A percentile compares a stretch with the other conserved stretches of the same genome.
These are phyloP conservation scores for Cadophora sp. DNA, from an alignment of 2,329 filamentous ascomycete genomes.

Conservation along the genomic window DNA sequence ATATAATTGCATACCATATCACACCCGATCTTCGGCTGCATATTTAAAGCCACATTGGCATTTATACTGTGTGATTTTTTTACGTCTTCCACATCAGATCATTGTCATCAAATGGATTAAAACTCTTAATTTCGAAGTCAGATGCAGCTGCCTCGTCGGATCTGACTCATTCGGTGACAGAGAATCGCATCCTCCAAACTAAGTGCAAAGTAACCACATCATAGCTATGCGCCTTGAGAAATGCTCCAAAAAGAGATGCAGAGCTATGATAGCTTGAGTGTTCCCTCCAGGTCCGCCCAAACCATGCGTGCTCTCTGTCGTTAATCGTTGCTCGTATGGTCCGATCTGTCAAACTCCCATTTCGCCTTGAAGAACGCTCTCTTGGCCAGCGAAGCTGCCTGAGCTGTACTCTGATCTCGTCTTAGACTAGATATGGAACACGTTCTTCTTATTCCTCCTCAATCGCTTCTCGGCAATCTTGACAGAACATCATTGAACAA, in stretches of 20 bases:
- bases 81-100: no score
- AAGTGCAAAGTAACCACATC: no score
- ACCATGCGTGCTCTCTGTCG: not conserved
- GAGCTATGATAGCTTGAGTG: not conserved
- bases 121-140: no score
- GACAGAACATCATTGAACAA: constrained; percentile 22
- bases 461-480: constrained; percentile 17
- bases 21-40: not conserved
- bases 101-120: no score
- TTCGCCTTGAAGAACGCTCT: not conserved
- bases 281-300: not conserved
- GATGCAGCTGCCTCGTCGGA: no score
- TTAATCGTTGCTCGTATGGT: not conserved
- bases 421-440: not conserved
- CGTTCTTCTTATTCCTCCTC: not conserved
- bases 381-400: not conserved
- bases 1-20: not conserved
- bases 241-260: not conserved
- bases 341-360: not conserved
- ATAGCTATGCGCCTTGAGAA: no score
- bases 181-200: no score
- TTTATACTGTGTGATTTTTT: not conserved
- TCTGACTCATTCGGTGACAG: no score
- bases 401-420: not conserved
- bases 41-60: not conserved